A percentile compares a stretch with the other conserved stretches of the same genome.
These are phyloP conservation scores for Macrolepiota dolichaula DNA, from an alignment of 768 basidiomycete genomes.

Conservation along the genomic window DNA sequence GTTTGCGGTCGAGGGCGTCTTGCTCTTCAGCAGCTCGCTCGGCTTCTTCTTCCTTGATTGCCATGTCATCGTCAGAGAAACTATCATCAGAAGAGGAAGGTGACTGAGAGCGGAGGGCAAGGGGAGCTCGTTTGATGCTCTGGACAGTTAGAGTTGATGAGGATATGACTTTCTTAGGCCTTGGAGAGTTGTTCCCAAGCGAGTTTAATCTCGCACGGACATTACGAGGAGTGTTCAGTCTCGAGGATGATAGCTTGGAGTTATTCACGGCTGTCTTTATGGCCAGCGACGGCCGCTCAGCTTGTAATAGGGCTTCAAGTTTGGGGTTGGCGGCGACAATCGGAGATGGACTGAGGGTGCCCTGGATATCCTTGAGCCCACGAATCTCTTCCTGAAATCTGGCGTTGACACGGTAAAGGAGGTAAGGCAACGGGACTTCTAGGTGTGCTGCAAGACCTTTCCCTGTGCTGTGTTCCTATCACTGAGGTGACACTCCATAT, in stretches of 20 bases:
- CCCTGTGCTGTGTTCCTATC: slow-evolving; percentile 44
- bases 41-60: slow-evolving; percentile 64
- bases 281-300: slow-evolving; percentile 25
- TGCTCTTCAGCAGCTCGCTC: slow-evolving; percentile 66
- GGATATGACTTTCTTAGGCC: slow-evolving; percentile 54
- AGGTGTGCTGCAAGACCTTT: slow-evolving; percentile 79
- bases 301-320: slow-evolving; percentile 21
- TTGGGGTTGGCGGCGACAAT: slow-evolving; percentile 26
- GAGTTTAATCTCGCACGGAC: slow-evolving; percentile 74
- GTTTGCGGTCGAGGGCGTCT: slow-evolving; percentile 61
- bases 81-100: slow-evolving; percentile 50
- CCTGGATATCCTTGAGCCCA: slow-evolving; percentile 69
- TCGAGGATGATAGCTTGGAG: slow-evolving; percentile 37
- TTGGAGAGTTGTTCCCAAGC: slow-evolving; percentile 49
- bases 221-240: slow-evolving; percentile 51
- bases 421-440: slow-evolving; percentile 78
- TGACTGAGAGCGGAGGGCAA: slow-evolving; percentile 40
- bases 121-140: slow-evolving; percentile 35
- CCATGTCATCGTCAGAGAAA: slow-evolving; percentile 56
- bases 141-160: slow-evolving; percentile 76
- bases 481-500: background rate
- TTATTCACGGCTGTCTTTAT: slow-evolving; percentile 27
- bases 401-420: slow-evolving; percentile 79
- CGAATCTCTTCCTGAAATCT: slow-evolving; percentile 85
- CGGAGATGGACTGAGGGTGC: slow-evolving; percentile 49